Percentiles rank a stretch among this genome's conserved stretches.
Evolutionary conservation across 257 asterid genomes (phyloP).

Genomic region (Fraxinus anomala): DNA sequence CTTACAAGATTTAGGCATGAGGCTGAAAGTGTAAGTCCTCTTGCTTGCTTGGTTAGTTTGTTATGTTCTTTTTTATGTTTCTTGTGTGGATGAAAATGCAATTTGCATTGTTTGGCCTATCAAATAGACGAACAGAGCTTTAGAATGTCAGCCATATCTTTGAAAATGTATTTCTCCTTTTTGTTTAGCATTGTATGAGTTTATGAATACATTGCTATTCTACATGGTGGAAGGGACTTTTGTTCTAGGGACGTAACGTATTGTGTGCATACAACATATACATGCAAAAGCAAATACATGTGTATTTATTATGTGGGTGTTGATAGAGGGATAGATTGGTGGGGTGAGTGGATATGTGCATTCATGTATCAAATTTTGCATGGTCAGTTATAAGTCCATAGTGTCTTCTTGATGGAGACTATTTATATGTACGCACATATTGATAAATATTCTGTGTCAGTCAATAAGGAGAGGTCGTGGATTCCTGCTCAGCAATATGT

Average conservation of each 20-base stretch:
- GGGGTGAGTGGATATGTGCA: neutral
- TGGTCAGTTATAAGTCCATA: neutral
- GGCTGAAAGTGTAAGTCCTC: constrained; percentile 38
- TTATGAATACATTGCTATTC: neutral
- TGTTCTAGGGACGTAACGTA: neutral
- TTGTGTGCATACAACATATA: neutral
- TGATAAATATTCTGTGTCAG: neutral
- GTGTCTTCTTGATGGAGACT: neutral
- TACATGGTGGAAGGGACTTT: neutral
- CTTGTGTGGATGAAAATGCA: neutral
- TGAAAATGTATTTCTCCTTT: neutral
- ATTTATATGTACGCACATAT: neutral
- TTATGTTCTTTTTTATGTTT: neutral
- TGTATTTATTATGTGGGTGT: neutral
- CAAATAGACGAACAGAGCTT: neutral
- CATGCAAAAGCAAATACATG: neutral
- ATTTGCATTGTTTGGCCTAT: neutral
- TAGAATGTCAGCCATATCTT: neutral
- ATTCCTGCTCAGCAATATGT: neutral
- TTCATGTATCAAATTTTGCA: neutral
- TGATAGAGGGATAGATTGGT: neutral
- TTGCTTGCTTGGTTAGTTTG: neutral
- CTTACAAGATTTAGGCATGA: constrained; percentile 87
- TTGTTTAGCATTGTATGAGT: neutral
- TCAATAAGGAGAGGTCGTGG: neutral